Base-by-base conservation (phyloP, 805 yeast species). In the Yarrowia osloensis region DNA sequence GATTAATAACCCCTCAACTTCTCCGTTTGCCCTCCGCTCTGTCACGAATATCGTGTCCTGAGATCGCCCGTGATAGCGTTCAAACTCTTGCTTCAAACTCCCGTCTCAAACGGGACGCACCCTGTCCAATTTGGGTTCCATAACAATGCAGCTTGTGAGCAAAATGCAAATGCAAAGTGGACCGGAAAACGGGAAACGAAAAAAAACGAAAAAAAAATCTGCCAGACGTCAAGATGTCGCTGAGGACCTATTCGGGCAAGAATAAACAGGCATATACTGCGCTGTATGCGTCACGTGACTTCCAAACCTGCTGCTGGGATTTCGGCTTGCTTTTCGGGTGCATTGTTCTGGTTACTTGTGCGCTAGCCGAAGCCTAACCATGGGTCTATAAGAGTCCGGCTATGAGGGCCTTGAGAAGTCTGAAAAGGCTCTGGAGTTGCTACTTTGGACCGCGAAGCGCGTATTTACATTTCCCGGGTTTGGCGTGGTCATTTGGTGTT, bases 51-150 rank as follows among this genome's bases (percentile, higher is more conserved):
- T 46, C 52, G 6, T 29, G 37, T 49, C 24, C 35, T n/a, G 54
- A 17, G 3, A 8, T 28, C 9, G n/a, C 7, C 35, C 52, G 33
- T 19, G 22, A 49, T 49, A 29, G 24, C 15, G 26, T 47, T 22
- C 28, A 6, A 28, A 28, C 28, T 35, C 8, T 13, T 31, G 33
- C 13, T 21, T 4, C 11, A 15, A 13, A 28, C 4, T 28, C 13
- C 11, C 9, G 31, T 33, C 59, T 52, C 44, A 22, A 52, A 33
- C 44, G 31, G 59, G 59, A 52, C 44, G 44, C 59, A 52, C 44
- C 31, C 44, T 33, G 31, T 24, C 59, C 44, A 24, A 35, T 22
- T 35, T 22, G 44, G 59, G 59, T 52, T 52, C 44, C 59, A 52
- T 52, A 52, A 52, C 57, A 50, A 50, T 50, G 57, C 57, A 33